Base-by-base conservation (phyloP, 805 yeast genomes). In the Brettanomyces custersianus region DNA sequence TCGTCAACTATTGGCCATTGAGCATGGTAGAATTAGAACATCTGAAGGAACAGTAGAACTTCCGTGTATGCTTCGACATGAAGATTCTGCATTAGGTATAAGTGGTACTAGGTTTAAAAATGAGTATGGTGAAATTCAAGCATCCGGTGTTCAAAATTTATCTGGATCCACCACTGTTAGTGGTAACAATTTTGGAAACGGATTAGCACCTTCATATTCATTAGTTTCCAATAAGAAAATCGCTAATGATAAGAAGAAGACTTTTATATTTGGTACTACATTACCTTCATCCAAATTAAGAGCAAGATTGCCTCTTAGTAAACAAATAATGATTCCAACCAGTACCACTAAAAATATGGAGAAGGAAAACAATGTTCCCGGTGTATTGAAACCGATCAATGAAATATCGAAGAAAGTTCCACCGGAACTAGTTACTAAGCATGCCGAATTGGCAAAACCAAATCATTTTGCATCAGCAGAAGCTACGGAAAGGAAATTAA, bases 141-240 rank as follows among this genome's bases (percentile, higher is more conserved):
- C 83, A 3, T 72, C 80, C 3, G 84, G 84, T 9, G 68, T 74
- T 32, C 59, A 45, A 35, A 48, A 48, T 13, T 48, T 66, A 59
- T 45, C 71, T 56, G 49, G 57, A 34, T 50, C 60, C 35, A 34
- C 54, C 49, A 32, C 40, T 10, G 31, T 39, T 25, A 31, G 30
- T 13, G 36, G 44, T 18, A 44, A 35, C 10, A 68, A 66, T 3
- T 59, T 55, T 11, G 72, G 72, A 10, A 77, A 77, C 49, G 83
- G 84, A 0, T 53, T 76, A 24, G 81, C 78, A 1, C 80, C 84
- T 4, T 62, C 71, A 18, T 67, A 68, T 23, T 70, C 82, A 3
- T 70, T 70, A 36, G 78, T 74, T 16, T 67, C 72, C 12, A 70
- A 76, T 13, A 68, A 70, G 47, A 69, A 65, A 37, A 57, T 72